Conservation (phyloP, 192 early-diverging fungal genomes). For the Pilaira anomala region DNA sequence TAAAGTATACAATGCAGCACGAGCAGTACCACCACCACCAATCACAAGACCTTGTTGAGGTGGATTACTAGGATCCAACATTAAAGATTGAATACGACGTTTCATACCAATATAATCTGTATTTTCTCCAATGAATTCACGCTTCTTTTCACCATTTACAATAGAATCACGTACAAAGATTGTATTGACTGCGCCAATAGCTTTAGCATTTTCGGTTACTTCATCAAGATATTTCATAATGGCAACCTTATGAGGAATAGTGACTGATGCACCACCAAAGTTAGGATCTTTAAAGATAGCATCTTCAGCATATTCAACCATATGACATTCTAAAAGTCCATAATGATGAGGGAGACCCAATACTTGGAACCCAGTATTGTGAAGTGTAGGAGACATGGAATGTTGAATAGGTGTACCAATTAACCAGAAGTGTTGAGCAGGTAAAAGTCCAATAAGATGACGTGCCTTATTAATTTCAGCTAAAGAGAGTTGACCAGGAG, state of each 20-base stretch:
- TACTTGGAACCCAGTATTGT: constrained; percentile 86
- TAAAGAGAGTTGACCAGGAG: constrained; percentile 90
- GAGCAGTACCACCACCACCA: constrained; percentile 91
- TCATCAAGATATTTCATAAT: constrained; percentile 74
- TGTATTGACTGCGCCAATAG: constrained; percentile 97
- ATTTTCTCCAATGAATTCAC: constrained; percentile 80
- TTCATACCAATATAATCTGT: constrained; percentile 95
- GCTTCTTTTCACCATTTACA: constrained; percentile 31
- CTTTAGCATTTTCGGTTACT: constrained; percentile 71
- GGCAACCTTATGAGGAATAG: constrained; percentile 91
- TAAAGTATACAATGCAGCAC: constrained; percentile 88
- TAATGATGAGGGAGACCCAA: constrained; percentile 87
- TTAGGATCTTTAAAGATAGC: constrained; percentile 43
- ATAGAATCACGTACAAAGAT: constrained; percentile 46
- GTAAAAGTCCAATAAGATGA: constrained; percentile 62
- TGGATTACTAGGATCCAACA: constrained; percentile 29
- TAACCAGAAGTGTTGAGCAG: constrained; percentile 71
- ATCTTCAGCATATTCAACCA: constrained; percentile 56
- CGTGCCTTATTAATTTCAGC: constrained; percentile 75
- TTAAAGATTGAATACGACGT: constrained; percentile 52
- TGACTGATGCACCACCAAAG: constrained; percentile 95
- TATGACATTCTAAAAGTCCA: constrained; percentile 65
- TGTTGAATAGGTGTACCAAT: constrained; percentile 90
- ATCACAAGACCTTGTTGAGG: constrained; percentile 70
- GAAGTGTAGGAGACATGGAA: constrained; percentile 87